These are phyloP conservation scores for Cutaneotrichosporon cutaneum DNA, from an alignment of 1,284 basidiomycete genomes.

Conservation along the genomic window DNA sequence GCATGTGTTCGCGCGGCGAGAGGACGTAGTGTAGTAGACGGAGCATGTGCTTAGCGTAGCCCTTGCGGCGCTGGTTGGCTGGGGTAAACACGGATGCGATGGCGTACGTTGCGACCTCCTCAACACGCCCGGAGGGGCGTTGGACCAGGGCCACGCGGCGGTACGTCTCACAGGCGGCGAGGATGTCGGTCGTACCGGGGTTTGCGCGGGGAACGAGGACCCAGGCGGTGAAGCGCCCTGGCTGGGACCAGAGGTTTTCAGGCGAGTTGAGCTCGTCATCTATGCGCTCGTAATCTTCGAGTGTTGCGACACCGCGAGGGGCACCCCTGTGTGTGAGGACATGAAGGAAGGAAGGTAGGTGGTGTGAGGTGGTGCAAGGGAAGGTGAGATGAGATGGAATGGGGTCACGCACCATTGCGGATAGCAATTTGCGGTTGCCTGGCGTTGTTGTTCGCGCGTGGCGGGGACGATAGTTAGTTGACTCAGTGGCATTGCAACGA, in stretches of 20 bases:
- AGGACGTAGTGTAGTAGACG: conserved; percentile 38
- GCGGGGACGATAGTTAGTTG: conserved; percentile 2
- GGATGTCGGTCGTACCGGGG: conserved; percentile 6
- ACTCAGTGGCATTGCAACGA: not conserved
- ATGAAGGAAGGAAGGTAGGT: not conserved
- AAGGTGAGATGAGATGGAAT: not conserved
- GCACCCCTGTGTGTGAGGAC: not conserved
- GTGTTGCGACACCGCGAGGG: conserved; percentile 1
- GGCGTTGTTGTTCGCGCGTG: conserved; percentile 3
- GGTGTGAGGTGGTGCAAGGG: not conserved
- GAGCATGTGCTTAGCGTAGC: conserved; percentile 41
- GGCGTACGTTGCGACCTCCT: conserved; percentile 28
- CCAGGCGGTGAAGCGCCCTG: conserved; percentile 14
- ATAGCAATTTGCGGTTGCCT: conserved; percentile 9
- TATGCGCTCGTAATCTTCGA: conserved; percentile 1
- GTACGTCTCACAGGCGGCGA: conserved; percentile 14
- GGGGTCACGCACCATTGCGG: conserved; percentile 7
- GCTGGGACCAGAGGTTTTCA: conserved; percentile 7
- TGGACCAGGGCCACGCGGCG: conserved; percentile 2
- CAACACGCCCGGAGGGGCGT: not conserved
- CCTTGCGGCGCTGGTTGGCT: conserved; percentile 29
- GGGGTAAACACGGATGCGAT: conserved; percentile 42
- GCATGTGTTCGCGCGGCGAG: conserved; percentile 19
- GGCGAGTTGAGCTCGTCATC: conserved; percentile 10
- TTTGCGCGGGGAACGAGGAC: conserved; percentile 18